phyloP scores from a whole-genome alignment of 2,329 filamentous ascomycete genomes.

The Calonectria naviculata region DNA sequence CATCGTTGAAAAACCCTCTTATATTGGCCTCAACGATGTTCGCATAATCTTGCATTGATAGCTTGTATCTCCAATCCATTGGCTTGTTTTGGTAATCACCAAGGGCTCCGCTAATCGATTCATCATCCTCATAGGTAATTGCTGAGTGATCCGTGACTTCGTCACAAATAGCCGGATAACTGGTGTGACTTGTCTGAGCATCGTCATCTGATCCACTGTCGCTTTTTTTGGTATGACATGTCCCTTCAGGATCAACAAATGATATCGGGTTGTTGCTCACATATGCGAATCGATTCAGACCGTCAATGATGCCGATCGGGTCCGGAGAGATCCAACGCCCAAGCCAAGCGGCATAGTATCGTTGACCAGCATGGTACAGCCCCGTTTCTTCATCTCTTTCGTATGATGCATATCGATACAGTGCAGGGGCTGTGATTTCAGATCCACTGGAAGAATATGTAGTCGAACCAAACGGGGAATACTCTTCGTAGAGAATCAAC shows the following conservation, averaged over 20 bases:
- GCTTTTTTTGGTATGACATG: background rate
- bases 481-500: conserved; percentile 17
- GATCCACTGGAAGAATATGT: background rate
- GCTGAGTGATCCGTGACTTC: no score
- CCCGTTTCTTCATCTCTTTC: conserved; percentile 10
- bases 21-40: no score
- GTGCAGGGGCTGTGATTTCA: background rate
- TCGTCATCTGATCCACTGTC: no score
- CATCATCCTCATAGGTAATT: no score
- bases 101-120: no score
- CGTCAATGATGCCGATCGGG: background rate
- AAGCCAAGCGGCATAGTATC: conserved; percentile 11
- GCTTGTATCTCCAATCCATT: no score
- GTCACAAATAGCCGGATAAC: no score
- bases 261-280: background rate
- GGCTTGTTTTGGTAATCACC: no score
- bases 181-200: no score
- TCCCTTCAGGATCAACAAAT: background rate
- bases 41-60: no score
- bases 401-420: background rate
- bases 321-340: background rate
- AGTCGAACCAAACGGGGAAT: background rate
- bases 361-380: background rate
- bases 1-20: no score
- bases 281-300: background rate